Evolutionary conservation across 495 filamentous ascomycete genomes (phyloP).

Genomic region (Penicillium bovifimosum): DNA sequence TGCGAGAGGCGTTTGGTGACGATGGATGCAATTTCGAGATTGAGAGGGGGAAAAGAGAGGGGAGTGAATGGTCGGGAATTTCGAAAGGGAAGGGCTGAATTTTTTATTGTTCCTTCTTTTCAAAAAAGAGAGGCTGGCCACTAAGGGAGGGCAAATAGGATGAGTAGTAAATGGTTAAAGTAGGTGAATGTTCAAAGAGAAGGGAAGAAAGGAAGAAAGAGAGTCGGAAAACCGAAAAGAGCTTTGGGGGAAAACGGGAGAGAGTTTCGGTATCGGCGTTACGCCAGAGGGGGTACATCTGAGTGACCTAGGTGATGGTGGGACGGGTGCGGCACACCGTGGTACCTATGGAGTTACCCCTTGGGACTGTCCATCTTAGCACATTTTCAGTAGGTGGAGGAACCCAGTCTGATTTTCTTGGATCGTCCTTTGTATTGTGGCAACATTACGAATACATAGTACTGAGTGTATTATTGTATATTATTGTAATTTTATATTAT

Average conservation of each 20-base stretch:
- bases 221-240: constrained; percentile 11
- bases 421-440: constrained; percentile 15
- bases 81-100: background rate
- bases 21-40: constrained; percentile 2
- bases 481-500: background rate
- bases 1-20: background rate
- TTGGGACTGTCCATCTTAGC: constrained; percentile 19
- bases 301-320: constrained; percentile 1
- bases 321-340: background rate
- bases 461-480: background rate
- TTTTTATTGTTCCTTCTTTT: background rate
- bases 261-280: constrained; percentile 16
- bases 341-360: constrained; percentile 3
- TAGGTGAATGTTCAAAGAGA: background rate
- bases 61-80: background rate
- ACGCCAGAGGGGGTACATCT: constrained; percentile 5
- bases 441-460: too few relatives aligned
- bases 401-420: constrained; percentile 13
- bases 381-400: constrained; percentile 23
- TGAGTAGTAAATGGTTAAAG: background rate
- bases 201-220: constrained; percentile 6
- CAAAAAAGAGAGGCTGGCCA: background rate
- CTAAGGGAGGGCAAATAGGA: background rate
- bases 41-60: background rate
- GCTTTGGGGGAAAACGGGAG: constrained; percentile 11